A percentile compares a stretch with the other conserved stretches of the same genome.
phyloP scores from a whole-genome alignment of 495 filamentous ascomycete genomes.

The Penicillium lividum region DNA sequence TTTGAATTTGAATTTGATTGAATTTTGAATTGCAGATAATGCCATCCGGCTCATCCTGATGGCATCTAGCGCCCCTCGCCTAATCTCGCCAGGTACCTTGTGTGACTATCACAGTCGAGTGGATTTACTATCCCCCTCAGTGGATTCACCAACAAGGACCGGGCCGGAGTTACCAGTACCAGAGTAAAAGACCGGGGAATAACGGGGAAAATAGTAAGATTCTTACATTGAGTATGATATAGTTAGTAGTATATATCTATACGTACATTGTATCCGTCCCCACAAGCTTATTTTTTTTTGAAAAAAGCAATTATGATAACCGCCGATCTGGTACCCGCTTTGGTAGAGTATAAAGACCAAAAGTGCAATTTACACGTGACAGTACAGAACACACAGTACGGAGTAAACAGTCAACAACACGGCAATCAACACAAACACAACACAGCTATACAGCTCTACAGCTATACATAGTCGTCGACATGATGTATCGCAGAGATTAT shows the following conservation, averaged over 20 bases:
- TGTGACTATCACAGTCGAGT: neutral
- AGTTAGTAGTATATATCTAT: no score
- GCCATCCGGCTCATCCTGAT: slow-evolving; percentile 5
- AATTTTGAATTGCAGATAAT: neutral
- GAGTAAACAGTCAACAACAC: no score
- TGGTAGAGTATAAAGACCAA: neutral
- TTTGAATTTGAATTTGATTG: neutral
- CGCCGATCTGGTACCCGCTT: neutral
- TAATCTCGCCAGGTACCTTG: slow-evolving; percentile 1
- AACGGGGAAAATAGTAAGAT: no score
- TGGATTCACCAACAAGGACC: slow-evolving; percentile 2
- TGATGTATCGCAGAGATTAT: slow-evolving; percentile 39
- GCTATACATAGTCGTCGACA: neutral
- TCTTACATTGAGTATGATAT: no score
- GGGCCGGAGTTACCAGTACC: neutral
- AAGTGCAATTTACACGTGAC: neutral
- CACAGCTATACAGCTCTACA: no score
- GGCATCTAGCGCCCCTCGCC: neutral
- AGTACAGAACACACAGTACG: neutral
- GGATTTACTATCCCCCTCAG: neutral
- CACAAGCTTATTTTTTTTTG: slow-evolving; percentile 1
- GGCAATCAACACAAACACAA: no score
- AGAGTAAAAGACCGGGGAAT: neutral
- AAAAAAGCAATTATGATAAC: slow-evolving; percentile 4
- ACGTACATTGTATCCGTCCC: slow-evolving; percentile 3